Evolutionary conservation across 139 green algal genomes (phyloP), one percentile per base, ranked within the genome.

Genomic region (Choricystis sp.): DNA sequence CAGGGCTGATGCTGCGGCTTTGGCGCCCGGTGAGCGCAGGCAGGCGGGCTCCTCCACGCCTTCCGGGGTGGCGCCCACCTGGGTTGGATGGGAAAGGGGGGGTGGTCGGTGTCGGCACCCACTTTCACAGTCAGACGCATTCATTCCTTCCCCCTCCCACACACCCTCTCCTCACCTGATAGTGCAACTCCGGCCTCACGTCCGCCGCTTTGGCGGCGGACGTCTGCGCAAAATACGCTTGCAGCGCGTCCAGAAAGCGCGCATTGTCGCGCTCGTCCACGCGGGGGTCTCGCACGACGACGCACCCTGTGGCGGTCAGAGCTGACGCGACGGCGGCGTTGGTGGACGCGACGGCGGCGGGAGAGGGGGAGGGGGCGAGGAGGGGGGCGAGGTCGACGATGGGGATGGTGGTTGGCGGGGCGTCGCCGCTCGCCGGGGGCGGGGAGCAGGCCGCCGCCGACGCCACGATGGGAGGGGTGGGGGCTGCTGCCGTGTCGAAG

Each of bases 221-320:
- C 0, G 69, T 30, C 65, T 84, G 79, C 14, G 4, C 65, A 59
- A 94, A 96, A 64, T 96, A 96, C 49, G 31, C 23, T 74, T 96
- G 89, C 79, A 96, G 80, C 63, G 86, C 74, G 67, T 89, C 75
- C 2, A 96, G 60, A 62, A 96, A 96, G 24, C 5, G 9, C 40
- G 85, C 73, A 48, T 87, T 92, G 56, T 89, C 73, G 0, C 56
- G 64, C 3, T 28, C 29, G 31, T 72, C 23, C 2, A 88, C 84
- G 1, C 89, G 77, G 0, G 81, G 84, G 69, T 96, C 88, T 3
- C 81, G 75, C 9, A 96, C 77, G 57, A 88, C 62, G 22, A 86
- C 64, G 49, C 73, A 79, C 0, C 79, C 78, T 0, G 72, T 81
- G 2, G 71, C 20, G 19, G 60, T 31, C 26, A 89, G 57, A 57